Evolutionary conservation across 108 stramenopile species (phyloP), one percentile per base, ranked within the genome.

Genomic region (Skeletonema potamos): DNA sequence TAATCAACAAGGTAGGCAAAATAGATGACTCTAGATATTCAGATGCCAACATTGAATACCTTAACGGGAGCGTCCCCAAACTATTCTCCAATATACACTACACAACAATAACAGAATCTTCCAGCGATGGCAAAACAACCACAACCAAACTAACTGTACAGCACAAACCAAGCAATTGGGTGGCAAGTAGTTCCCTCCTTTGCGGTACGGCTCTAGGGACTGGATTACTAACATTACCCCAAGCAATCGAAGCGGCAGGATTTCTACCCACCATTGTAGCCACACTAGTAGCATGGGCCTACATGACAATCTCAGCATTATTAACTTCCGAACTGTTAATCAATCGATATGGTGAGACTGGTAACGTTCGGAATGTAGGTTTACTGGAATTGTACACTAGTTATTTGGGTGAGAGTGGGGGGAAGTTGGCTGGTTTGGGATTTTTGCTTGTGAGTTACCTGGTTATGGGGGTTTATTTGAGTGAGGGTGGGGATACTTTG

Each of bases 271-370:
- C 88, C 8, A 74, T 89, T 8, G 70, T 74, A 20, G 91, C 86
- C 0, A 77, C 93, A 73, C 60, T 84, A 13, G 37, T 81, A 0
- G 89, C 89, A 11, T 96, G 90, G 89, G 64, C 81, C 1, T 93
- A 92, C 89, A 94, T 94, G 96, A 86, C 88, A 37, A 79, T 86
- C 61, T 86, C 91, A 4, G 96, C 89, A n/a, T 62, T 96, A 32
- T 67, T 96, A 18, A 89, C 94, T 69, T 90, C 96, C 0, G 96
- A 96, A 74, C 74, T 94, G 15, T 81, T 85, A 15, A 77, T 94
- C 11, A 94, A 93, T 77, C 77, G 87, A 68, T 67, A 79, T 17
- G 87, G 83, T 34, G 73, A 78, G 58, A 87, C 89, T 28, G 89
- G 89, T 27, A 74, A 64, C 27, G 77, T 82, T 9, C 82, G 86